A percentile compares a stretch with the other conserved stretches of the same genome.
Evolutionary conservation across 345 rosid species (phyloP).

Genomic region (Raphanus sativus): DNA sequence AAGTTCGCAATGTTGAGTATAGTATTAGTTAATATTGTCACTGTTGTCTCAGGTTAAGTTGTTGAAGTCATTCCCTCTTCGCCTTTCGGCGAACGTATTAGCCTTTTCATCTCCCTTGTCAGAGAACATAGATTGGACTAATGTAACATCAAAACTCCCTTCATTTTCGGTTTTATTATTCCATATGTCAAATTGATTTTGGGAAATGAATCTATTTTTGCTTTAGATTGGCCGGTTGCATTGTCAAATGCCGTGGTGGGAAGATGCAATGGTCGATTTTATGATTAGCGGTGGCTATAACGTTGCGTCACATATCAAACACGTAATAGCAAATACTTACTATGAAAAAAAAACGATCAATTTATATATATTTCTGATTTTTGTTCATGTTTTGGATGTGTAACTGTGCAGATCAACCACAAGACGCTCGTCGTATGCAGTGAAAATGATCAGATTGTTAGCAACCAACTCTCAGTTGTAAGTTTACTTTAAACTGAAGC

Average conservation of each 20-base stretch:
- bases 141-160: conserved; percentile 44
- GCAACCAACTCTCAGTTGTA: conserved; percentile 61
- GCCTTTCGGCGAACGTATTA: conserved; percentile 60
- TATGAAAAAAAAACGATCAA: neutral
- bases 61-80: conserved; percentile 63
- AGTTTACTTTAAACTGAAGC: conserved; percentile 24
- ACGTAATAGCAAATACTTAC: conserved; percentile 37
- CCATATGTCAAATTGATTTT: neutral
- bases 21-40: neutral
- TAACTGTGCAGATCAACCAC: conserved; percentile 54
- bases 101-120: conserved; percentile 61
- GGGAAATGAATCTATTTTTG: neutral
- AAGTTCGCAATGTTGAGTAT: neutral
- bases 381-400: conserved; percentile 5
- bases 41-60: conserved; percentile 53
- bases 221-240: conserved; percentile 72
- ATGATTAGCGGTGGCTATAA: conserved; percentile 84
- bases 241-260: conserved; percentile 89
- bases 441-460: conserved; percentile 70
- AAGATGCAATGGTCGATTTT: conserved; percentile 69
- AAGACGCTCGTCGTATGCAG: conserved; percentile 66
- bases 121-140: conserved; percentile 69
- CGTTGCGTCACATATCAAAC: conserved; percentile 60
- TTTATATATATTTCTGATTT: neutral
- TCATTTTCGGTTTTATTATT: neutral